Evolutionary conservation across 257 asterid species (phyloP).

Genomic region (Gardenia jasminoides): DNA sequence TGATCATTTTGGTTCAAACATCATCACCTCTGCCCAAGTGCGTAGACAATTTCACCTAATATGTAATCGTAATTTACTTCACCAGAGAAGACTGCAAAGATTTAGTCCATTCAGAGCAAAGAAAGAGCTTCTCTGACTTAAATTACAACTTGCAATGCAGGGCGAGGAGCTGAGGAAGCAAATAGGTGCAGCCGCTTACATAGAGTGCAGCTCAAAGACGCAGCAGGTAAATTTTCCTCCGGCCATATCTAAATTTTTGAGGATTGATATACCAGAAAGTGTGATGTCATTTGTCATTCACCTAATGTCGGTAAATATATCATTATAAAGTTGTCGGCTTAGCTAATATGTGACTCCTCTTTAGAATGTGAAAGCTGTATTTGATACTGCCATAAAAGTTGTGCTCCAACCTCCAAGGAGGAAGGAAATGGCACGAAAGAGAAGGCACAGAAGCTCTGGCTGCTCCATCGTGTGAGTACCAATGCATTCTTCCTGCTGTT

Average conservation of each 20-base stretch:
- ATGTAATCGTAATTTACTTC: neutral
- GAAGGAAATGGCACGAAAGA: slow-evolving; percentile 63
- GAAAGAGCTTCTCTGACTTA: neutral
- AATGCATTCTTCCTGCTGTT: neutral
- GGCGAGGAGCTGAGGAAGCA: slow-evolving; percentile 97
- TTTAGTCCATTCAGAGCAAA: neutral
- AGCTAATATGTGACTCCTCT: neutral
- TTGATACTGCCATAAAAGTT: slow-evolving; percentile 87
- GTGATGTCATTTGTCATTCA: neutral
- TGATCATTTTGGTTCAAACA: slow-evolving; percentile 74
- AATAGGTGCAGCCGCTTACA: slow-evolving; percentile 94
- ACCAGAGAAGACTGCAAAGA: neutral
- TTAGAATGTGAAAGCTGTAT: slow-evolving; percentile 94
- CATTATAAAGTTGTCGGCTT: neutral
- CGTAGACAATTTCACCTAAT: slow-evolving; percentile 6
- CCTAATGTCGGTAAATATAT: neutral
- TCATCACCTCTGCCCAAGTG: slow-evolving; percentile 79
- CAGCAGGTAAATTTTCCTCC: slow-evolving; percentile 58
- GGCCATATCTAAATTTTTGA: neutral
- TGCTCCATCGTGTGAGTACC: slow-evolving; percentile 81
- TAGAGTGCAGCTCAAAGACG: slow-evolving; percentile 98
- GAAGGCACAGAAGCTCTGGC: slow-evolving; percentile 51
- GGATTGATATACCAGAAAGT: neutral
- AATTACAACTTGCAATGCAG: slow-evolving; percentile 30
- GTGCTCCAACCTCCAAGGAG: slow-evolving; percentile 94